Base-by-base conservation (phyloP, 2,329 filamentous ascomycete genomes). In the Arthroderma sp. region DNA sequence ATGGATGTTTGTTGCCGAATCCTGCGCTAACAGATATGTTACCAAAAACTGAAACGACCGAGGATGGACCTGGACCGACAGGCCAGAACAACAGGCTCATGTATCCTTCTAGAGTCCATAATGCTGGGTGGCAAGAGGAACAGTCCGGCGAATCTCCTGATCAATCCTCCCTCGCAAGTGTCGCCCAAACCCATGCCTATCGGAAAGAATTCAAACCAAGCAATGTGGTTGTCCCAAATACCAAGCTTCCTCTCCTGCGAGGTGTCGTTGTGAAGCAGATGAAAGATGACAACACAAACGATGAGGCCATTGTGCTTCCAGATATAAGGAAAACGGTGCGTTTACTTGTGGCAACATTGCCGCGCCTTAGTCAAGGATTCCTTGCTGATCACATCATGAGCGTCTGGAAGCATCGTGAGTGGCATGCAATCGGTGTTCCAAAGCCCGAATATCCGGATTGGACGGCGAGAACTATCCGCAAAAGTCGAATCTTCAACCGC, bases 401-500 rank as follows among this genome's bases (percentile, higher is more conserved):
- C 21, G 15, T 25, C 51, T 54, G 51, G 51, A 37, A 54, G 33
- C 6, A 38, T 23, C 51, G 51, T 8, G 51, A 39, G 4, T 54
- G 31, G 51, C 37, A 54, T 23, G 31, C 37, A 13, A 54, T 23
- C 4, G 33, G 33, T 3, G 23, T n/a, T n/a, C 47, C 28, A 17
- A 23, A 35, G n/a, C n/a, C 4, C 1, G 21, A 23, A 15, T 38
- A 39, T 13, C n/a, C 37, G 25, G 51, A 39, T 8, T 55, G 21
- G 15, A 60, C 59, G 2, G 44, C 56, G 33, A 58, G 53, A 39
- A 56, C 55, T 13, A 15, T 60, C 19, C 44, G 31, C n/a, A 41
- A 35, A 15, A 19, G 35, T 19, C 56, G 59, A 37, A 31, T 60
- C 6, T 13, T 2, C 6, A 33, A 56, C 21, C 44, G 53, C 25